Base-by-base conservation (phyloP, 1,284 basidiomycete genomes). In the Athelia psychrophila region DNA sequence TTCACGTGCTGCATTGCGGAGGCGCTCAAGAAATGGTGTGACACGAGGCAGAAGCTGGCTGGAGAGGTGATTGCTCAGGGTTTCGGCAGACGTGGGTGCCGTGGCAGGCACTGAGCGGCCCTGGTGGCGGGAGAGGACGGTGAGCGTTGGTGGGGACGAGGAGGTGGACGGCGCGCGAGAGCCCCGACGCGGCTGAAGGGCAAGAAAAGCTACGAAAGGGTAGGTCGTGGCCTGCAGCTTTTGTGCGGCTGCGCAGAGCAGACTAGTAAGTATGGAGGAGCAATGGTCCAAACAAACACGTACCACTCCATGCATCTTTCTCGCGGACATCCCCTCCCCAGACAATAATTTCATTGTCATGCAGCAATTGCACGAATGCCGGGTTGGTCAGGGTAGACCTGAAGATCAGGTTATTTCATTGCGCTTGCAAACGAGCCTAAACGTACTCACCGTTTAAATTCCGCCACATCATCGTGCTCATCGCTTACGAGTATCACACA, bases 181-280 rank as follows among this genome's bases (percentile, higher is more conserved):
- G 57, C 51, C 49, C 33, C 85, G 77, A 5, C 79, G 79, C 0
- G 94, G 88, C 60, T 97, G 91, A 32, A 96, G 79, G 0, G 93
- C 88, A 46, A 96, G 72, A 65, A 98, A 98, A 0, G 92, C 91
- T 47, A 98, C 78, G 56, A 95, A 95, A 0, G 95, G 95, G 61
- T 91, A 97, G 0, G 93, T 94, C 2, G 93, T 96, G 1, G 87
- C 86, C 60, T 92, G 86, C 0, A 97, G 75, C 58, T 95, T 94
- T 61, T 91, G 85, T 1, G 91, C 75, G 6, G 92, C 94, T 92
- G 63, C 6, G 13, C 5, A 13, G 27, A 23, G 12, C 25, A 13
- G 50, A 38, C 32, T 48, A 52, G 50, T 38, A 49, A 16, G 12
- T 49, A 30, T 45, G 6, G 54, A 16, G 47, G 49, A 36, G 20